Evolutionary conservation across 768 basidiomycete species (phyloP).

Genomic region (Multifurca ochricompacta): DNA sequence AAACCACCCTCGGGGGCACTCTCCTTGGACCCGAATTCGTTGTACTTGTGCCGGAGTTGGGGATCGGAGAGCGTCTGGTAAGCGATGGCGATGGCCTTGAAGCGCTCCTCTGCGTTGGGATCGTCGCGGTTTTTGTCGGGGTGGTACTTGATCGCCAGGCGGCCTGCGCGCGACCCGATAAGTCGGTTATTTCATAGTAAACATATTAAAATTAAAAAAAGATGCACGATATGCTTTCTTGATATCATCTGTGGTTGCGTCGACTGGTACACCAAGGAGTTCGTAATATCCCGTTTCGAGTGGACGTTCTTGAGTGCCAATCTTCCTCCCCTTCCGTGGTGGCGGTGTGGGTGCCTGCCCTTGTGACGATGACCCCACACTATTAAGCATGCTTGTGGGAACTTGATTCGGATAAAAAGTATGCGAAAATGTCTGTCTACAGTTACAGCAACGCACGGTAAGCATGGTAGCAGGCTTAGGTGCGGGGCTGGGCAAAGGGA

Average conservation of each 20-base stretch:
- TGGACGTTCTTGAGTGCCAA: conserved; percentile 82
- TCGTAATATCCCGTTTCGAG: conserved; percentile 91
- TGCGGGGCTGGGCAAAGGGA: conserved; percentile 51
- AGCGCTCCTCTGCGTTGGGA: conserved; percentile 77
- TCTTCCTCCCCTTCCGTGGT: conserved; percentile 56
- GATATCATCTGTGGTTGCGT: conserved; percentile 75
- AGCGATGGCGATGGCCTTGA: conserved; percentile 86
- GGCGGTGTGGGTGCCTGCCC: conserved; percentile 10
- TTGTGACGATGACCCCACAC: conserved; percentile 14
- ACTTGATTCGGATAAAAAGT: conserved; percentile 63
- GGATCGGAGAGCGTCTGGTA: conserved; percentile 82
- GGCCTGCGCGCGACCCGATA: conserved; percentile 36
- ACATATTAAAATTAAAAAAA: background rate
- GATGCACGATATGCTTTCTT: conserved; percentile 84
- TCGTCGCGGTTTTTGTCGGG: conserved; percentile 91
- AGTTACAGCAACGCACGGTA: conserved; percentile 63
- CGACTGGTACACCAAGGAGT: conserved; percentile 63
- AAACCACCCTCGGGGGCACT: conserved; percentile 77
- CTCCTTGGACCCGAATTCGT: conserved; percentile 84
- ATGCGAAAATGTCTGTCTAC: conserved; percentile 51
- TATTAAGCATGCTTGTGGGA: conserved; percentile 22
- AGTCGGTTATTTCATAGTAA: background rate
- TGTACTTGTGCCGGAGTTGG: conserved; percentile 72
- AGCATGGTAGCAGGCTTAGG: conserved; percentile 54
- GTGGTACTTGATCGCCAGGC: conserved; percentile 84